These are phyloP conservation scores for Colletotrichum sp. DNA, from an alignment of 2,329 filamentous ascomycete genomes.

Conservation along the genomic window DNA sequence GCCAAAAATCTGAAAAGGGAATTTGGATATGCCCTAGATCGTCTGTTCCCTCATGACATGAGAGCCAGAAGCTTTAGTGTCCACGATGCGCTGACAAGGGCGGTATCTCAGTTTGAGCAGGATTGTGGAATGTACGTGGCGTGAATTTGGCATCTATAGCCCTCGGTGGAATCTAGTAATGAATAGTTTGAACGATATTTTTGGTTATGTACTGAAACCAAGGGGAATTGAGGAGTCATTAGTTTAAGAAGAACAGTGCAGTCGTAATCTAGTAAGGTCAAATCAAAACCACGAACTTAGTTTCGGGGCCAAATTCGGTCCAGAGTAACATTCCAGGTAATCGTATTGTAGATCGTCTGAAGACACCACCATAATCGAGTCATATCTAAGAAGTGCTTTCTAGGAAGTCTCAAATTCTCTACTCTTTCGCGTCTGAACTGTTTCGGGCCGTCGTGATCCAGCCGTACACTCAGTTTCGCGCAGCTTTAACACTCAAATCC, in stretches of 20 bases:
- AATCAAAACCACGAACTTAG: neutral
- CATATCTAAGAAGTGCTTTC: fast-evolving
- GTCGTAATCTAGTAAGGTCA: neutral
- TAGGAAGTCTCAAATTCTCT: no score
- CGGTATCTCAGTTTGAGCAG: neutral
- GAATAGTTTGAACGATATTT: neutral
- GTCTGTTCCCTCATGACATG: neutral
- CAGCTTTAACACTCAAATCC: no score
- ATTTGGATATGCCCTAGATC: neutral
- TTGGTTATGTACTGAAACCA: neutral
- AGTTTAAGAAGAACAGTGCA: neutral
- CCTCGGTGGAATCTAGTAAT: neutral
- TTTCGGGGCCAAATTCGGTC: neutral
- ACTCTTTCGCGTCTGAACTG: no score
- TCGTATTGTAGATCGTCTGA: fast-evolving
- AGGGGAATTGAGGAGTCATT: neutral
- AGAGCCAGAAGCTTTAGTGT: neutral
- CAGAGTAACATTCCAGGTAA: no score
- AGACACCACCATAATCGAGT: no score
- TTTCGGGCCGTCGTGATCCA: no score
- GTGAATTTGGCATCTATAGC: neutral
- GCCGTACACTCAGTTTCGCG: no score
- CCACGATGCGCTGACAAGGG: neutral
- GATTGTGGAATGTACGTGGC: neutral
- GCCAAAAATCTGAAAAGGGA: neutral